A percentile compares a stretch with the other conserved stretches of the same genome.
phyloP scores from a whole-genome alignment of 176 grass and related monocot species.

The Thinopyrum elongatum region DNA sequence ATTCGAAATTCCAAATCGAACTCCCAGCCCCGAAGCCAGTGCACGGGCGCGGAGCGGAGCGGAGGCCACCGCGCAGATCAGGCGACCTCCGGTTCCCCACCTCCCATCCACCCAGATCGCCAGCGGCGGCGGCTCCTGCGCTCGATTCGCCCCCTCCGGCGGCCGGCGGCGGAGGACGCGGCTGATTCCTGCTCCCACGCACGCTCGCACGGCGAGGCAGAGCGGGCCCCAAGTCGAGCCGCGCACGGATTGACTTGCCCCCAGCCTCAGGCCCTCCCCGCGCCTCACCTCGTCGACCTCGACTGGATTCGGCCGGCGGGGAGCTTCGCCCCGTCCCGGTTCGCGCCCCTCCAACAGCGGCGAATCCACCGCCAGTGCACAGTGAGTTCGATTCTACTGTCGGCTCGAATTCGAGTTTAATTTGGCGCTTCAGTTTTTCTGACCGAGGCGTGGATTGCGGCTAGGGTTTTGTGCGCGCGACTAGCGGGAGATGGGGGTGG shows the following conservation, averaged over 20 bases:
- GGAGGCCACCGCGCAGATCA: neutral
- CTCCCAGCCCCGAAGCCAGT: neutral
- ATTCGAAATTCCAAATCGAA: slow-evolving; percentile 14
- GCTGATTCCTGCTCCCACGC: neutral
- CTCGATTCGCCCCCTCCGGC: neutral
- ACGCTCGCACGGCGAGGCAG: neutral
- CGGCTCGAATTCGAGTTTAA: neutral
- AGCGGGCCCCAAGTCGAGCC: neutral
- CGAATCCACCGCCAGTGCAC: neutral
- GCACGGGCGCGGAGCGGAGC: neutral
- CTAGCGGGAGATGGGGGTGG: slow-evolving; percentile 45
- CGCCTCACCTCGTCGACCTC: neutral
- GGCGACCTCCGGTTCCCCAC: neutral
- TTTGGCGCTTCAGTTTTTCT: neutral
- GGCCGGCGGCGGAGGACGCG: no score
- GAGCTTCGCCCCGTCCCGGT: neutral
- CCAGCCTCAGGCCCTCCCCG: neutral
- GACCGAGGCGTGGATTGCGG: neutral
- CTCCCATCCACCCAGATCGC: neutral
- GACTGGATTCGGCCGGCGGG: neutral
- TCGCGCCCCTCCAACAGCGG: neutral
- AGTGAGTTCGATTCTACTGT: neutral
- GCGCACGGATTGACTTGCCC: neutral
- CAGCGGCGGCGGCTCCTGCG: neutral
- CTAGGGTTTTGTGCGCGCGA: slow-evolving; percentile 10